A percentile compares a stretch with the other conserved stretches of the same genome.
These are phyloP conservation scores for Russula virescens DNA, from an alignment of 768 basidiomycete genomes.

Conservation along the genomic window DNA sequence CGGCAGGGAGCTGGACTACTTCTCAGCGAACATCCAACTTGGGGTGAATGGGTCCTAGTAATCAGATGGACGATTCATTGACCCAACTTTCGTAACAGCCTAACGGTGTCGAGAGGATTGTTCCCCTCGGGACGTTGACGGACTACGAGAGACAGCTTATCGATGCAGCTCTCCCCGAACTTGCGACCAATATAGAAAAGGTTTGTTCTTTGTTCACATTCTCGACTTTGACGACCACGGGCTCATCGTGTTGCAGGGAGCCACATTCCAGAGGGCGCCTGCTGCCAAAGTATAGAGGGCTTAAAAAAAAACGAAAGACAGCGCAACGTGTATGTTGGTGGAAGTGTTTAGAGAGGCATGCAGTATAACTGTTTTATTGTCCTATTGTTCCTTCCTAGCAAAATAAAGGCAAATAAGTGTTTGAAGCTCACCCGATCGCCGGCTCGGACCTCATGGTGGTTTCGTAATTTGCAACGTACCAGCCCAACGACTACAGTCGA, in stretches of 20 bases:
- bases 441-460: no score
- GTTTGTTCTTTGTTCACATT: slow-evolving; percentile 34
- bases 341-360: not conserved
- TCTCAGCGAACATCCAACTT: slow-evolving; percentile 84
- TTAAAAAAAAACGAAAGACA: not conserved
- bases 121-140: slow-evolving; percentile 69
- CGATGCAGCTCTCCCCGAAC: slow-evolving; percentile 75
- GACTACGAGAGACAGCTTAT: slow-evolving; percentile 71
- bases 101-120: slow-evolving; percentile 78
- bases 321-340: not conserved
- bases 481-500: no score
- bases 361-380: not conserved
- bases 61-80: not conserved
- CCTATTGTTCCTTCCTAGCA: not conserved
- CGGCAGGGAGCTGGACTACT: slow-evolving; percentile 72
- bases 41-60: slow-evolving; percentile 49
- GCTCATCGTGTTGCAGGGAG: slow-evolving; percentile 7
- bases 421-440: not conserved
- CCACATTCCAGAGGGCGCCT: slow-evolving; percentile 18
- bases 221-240: not conserved
- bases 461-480: no score
- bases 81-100: slow-evolving; percentile 39
- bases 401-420: slow-evolving; percentile 2
- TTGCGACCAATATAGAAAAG: slow-evolving; percentile 64
- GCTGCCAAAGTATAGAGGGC: slow-evolving; percentile 16